phyloP scores from a whole-genome alignment of 176 grass and related monocot species.

The Musa beccarii region DNA sequence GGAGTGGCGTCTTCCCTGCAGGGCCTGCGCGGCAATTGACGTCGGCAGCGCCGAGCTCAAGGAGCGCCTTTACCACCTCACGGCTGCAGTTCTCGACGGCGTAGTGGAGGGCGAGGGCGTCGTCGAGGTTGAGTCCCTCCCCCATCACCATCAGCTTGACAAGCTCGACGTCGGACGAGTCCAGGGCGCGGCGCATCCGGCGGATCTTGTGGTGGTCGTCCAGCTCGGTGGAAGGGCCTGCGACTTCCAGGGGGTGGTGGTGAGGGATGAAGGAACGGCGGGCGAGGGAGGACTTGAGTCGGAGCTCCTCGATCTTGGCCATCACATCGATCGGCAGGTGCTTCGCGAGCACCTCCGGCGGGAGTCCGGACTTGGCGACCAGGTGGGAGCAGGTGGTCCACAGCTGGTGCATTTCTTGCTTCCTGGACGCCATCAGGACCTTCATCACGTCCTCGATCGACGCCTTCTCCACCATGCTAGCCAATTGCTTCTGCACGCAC shows the following conservation, averaged over 20 bases:
- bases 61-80: conserved; percentile 91
- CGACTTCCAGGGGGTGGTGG: conserved; percentile 14
- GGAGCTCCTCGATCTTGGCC: conserved; percentile 40
- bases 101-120: conserved; percentile 89
- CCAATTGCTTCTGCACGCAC: conserved; percentile 69
- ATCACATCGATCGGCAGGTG: conserved; percentile 86
- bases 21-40: conserved; percentile 73
- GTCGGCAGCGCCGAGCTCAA: conserved; percentile 88
- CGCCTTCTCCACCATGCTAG: conserved; percentile 91
- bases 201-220: conserved; percentile 66
- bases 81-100: conserved; percentile 74
- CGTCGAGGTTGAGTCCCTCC: conserved; percentile 92
- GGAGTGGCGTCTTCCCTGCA: conserved; percentile 70
- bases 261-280: conserved; percentile 38
- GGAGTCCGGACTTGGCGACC: conserved; percentile 79
- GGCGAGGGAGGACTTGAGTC: conserved; percentile 38
- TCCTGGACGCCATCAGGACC: conserved; percentile 84
- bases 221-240: conserved; percentile 4
- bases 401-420: conserved; percentile 74
- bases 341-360: conserved; percentile 81
- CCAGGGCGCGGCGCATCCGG: conserved; percentile 55
- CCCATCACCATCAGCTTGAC: conserved; percentile 99
- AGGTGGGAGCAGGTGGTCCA: conserved; percentile 68
- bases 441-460: conserved; percentile 95
- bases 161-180: conserved; percentile 85